phyloP scores from a whole-genome alignment of 2,329 filamentous ascomycete species.

The Fusarium tjaetaba region DNA sequence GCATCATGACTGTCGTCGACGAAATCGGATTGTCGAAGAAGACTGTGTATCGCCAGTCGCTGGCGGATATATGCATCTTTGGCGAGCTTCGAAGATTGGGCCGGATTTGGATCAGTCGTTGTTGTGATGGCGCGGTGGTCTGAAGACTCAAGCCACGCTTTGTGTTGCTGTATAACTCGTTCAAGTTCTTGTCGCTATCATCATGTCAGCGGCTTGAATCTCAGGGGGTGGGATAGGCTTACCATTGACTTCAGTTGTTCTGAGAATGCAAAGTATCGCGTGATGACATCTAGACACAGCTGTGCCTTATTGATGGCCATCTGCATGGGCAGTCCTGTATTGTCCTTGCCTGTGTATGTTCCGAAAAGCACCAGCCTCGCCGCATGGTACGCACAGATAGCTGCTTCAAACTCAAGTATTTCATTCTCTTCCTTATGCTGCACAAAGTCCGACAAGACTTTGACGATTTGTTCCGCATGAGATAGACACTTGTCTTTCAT shows the following conservation, averaged over 20 bases:
- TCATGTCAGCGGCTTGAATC: not conserved
- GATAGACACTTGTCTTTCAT: conserved; percentile 49
- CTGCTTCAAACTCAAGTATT: conserved; percentile 53
- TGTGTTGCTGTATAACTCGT: conserved; percentile 39
- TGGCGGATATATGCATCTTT: conserved; percentile 41
- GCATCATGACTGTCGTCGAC: conserved; percentile 52
- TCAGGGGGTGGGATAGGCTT: fast-evolving
- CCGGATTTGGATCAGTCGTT: conserved; percentile 12
- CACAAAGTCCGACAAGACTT: conserved; percentile 48
- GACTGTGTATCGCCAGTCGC: conserved; percentile 52
- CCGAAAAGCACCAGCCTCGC: conserved; percentile 52
- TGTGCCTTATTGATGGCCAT: conserved; percentile 42
- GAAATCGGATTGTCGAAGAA: conserved; percentile 53
- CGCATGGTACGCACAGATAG: conserved; percentile 56
- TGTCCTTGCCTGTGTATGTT: conserved; percentile 38
- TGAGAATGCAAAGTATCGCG: conserved; percentile 43
- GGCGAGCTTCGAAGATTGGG: conserved; percentile 29
- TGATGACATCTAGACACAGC: conserved; percentile 40
- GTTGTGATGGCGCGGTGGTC: conserved; percentile 30
- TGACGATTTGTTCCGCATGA: conserved; percentile 52
- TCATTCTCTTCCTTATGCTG: conserved; percentile 42
- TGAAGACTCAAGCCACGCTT: conserved; percentile 39
- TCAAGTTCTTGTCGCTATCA: conserved; percentile 42
- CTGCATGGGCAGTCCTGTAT: conserved; percentile 41
- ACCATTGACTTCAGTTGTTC: conserved; percentile 44